phyloP scores from a whole-genome alignment of 805 yeast genomes.

The Hyphopichia homilentoma region DNA sequence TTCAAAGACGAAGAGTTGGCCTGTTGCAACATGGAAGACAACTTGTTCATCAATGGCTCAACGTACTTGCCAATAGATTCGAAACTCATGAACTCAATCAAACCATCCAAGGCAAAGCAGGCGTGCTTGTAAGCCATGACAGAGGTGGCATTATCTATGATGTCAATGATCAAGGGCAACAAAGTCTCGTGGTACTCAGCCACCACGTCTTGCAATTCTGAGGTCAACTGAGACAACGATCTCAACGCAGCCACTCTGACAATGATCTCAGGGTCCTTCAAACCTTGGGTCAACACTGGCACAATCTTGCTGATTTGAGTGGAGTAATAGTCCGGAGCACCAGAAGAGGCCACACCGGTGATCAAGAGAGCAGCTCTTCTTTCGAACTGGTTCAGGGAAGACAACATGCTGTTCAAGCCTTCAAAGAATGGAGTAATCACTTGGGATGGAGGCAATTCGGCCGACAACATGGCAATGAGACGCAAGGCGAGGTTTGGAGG shows the following conservation, averaged over 20 bases:
- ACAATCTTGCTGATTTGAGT: constrained; percentile 71
- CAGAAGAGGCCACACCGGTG: constrained; percentile 78
- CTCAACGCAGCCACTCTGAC: constrained; percentile 87
- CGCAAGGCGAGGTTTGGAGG: constrained; percentile 78
- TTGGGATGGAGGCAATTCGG: constrained; percentile 89
- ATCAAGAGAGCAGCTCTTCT: constrained; percentile 86
- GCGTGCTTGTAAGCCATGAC: constrained; percentile 86
- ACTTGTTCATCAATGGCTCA: constrained; percentile 85
- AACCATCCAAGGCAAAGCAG: constrained; percentile 84
- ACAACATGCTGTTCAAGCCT: constrained; percentile 51
- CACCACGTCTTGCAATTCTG: constrained; percentile 79
- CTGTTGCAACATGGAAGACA: constrained; percentile 75
- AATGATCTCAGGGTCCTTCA: constrained; percentile 67
- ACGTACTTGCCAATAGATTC: constrained; percentile 79
- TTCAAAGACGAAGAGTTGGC: constrained; percentile 73
- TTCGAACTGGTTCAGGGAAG: constrained; percentile 62
- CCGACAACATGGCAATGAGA: constrained; percentile 71
- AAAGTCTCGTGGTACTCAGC: constrained; percentile 81
- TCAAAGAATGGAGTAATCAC: constrained; percentile 78
- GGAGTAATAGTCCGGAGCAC: constrained; percentile 90
- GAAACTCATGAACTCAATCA: constrained; percentile 86
- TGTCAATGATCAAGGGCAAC: constrained; percentile 80
- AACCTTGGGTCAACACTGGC: constrained; percentile 69
- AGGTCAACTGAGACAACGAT: constrained; percentile 71
- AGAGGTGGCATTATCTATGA: constrained; percentile 81